Conservation (phyloP, 1,284 basidiomycete genomes). For the Malassezia restricta region DNA sequence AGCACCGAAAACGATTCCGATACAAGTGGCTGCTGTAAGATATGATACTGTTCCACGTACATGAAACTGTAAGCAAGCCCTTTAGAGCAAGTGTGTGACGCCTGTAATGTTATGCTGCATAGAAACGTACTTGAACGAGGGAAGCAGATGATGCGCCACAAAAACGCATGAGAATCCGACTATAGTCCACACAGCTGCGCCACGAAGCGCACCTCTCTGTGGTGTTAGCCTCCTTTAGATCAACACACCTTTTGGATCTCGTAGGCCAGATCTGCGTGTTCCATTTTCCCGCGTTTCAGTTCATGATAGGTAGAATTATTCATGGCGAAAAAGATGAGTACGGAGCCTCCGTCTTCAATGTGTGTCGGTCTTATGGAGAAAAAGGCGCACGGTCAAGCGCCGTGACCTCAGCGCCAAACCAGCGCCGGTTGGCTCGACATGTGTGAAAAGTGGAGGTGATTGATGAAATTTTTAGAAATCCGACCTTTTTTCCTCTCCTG, state of each 20-base stretch:
- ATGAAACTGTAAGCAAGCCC: constrained; percentile 5
- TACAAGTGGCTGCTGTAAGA: constrained; percentile 1
- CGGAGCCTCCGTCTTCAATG: background rate
- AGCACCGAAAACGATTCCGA: constrained; percentile 8
- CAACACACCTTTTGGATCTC: constrained; percentile 3
- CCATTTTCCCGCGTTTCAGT: background rate
- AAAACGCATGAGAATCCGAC: constrained; percentile 5
- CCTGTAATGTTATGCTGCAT: background rate
- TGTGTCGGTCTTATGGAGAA: too few relatives aligned
- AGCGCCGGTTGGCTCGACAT: too few relatives aligned
- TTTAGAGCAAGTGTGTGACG: constrained; percentile 12
- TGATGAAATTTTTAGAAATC: too few relatives aligned
- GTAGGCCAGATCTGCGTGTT: constrained; percentile 5
- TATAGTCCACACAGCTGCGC: constrained; percentile 7
- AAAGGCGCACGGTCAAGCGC: too few relatives aligned
- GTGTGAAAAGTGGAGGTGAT: too few relatives aligned
- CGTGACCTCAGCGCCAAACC: too few relatives aligned
- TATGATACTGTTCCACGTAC: background rate
- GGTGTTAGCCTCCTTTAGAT: background rate
- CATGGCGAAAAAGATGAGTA: background rate
- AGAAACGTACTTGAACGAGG: constrained; percentile 5
- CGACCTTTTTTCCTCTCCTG: too few relatives aligned
- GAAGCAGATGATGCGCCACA: constrained; percentile 7
- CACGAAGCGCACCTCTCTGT: constrained; percentile 4
- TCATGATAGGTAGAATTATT: background rate